Evolutionary conservation across 495 filamentous ascomycete genomes (phyloP), one percentile per base, ranked within the genome.

Genomic region (Penicillium fimorum): DNA sequence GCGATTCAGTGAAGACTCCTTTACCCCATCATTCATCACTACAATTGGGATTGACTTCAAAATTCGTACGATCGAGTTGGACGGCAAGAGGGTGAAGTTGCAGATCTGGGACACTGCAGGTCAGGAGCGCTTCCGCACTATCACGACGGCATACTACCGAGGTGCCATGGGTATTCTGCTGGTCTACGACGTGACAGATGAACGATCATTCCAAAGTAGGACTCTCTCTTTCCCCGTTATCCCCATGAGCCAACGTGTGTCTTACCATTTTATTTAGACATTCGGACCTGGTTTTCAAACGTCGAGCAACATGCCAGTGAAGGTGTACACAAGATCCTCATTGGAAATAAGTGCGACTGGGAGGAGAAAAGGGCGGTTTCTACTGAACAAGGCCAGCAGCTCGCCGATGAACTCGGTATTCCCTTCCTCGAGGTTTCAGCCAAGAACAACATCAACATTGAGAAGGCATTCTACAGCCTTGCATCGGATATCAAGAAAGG

Each of bases 21-120:
- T 98, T 78, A 98, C 79, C 30, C 94, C 94, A 33, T 96, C 92
- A 58, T 98, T 97, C 79, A 98, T 98, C 78, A 97, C 94, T 27
- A 98, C 94, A 48, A 97, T 99, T 74, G 94, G 94, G 55, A 99
- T 99, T 77, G 94, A 99, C 74, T 98, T 98, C 79, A 98, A 98
- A 81, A 98, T 98, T 64, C 84, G 94, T 46, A 98, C 94, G 55
- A 98, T 98, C 75, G 94, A 98, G 75, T 76, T 98, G 57, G 94
- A 98, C 68, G 92, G 93, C 59, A 98, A 98, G 85, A 80, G 93
- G 48, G 93, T 98, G 56, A 98, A 98, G 79, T 78, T 98, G 69
- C 94, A 98, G 78, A 98, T 98, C 71, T 98, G 94, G 94, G 94
- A 98, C 68, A 98, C 94, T 17, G 94, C 94, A 55, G 94, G 94